Conservation (phyloP, 805 yeast genomes). For the Myxozyma mucilagina region DNA sequence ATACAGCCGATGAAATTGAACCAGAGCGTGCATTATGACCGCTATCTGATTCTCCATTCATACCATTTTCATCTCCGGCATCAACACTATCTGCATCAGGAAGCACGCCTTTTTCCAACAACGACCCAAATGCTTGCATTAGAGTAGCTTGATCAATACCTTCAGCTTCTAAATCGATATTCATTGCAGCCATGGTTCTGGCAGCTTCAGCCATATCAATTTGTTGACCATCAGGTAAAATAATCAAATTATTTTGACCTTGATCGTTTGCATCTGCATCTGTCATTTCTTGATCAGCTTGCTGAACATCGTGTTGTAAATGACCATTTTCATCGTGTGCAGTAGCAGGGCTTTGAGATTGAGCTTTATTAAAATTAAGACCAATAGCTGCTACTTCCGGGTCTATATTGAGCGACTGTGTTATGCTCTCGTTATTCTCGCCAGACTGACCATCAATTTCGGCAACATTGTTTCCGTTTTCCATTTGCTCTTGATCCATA, state of each 20-base stretch:
- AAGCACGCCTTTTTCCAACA: constrained; percentile 2
- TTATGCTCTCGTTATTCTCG: background rate
- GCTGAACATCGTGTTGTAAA: background rate
- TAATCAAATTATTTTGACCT: background rate
- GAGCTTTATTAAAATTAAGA: background rate
- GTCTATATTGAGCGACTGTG: background rate
- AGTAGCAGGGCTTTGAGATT: background rate
- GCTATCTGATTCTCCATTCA: background rate
- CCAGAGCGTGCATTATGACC: background rate
- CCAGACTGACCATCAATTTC: background rate
- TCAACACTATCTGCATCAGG: background rate
- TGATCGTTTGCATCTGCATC: background rate
- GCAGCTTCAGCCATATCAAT: background rate
- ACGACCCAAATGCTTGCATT: constrained; percentile 3
- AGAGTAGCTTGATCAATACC: constrained; percentile 8
- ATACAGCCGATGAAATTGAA: background rate
- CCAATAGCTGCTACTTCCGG: background rate
- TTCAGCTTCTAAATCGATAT: constrained; percentile 6
- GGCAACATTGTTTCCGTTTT: background rate
- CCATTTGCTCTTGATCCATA: background rate
- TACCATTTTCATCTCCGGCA: background rate
- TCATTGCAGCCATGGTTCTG: constrained; percentile 1
- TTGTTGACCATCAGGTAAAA: constrained; percentile 3
- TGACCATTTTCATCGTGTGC: background rate
- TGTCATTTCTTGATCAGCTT: background rate